Evolutionary conservation across 2,329 filamentous ascomycete species (phyloP).

Genomic region (Colletotrichum acutatum): DNA sequence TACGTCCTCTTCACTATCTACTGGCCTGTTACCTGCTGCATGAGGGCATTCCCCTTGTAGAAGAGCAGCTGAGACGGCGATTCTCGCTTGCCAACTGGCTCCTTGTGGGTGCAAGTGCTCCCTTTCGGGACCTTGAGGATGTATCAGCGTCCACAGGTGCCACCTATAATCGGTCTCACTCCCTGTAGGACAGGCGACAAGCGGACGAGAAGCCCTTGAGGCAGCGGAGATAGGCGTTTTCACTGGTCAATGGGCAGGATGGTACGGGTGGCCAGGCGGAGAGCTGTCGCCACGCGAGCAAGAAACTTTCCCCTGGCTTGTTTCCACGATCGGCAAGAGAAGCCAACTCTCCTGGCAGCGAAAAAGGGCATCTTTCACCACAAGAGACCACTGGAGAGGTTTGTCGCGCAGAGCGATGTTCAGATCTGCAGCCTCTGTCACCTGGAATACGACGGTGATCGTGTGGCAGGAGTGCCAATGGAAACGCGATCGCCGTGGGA

Average conservation of each 20-base stretch:
- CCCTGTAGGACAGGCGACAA: neutral
- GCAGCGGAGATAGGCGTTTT: constrained; percentile 1
- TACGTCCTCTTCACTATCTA: neutral
- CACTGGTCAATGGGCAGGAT: constrained; percentile 11
- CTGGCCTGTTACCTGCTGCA: neutral
- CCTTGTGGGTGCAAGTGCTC: neutral
- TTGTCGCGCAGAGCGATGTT: neutral
- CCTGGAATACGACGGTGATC: constrained; percentile 9
- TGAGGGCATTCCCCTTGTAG: neutral
- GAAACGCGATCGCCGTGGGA: neutral
- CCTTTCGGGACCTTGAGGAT: neutral
- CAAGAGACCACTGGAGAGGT: neutral
- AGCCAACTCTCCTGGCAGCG: neutral
- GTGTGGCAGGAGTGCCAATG: neutral
- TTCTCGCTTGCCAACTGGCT: neutral
- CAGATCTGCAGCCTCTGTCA: constrained; percentile 6
- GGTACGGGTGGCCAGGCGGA: neutral
- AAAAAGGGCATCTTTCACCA: neutral
- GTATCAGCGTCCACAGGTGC: neutral
- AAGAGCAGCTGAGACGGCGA: constrained; percentile 4
- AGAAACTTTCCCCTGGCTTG: neutral
- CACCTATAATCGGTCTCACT: neutral
- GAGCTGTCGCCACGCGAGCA: neutral
- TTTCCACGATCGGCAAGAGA: constrained; percentile 10
- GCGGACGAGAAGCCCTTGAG: neutral